Base-by-base conservation (phyloP, 306 rosid genomes). In the Dalbergia cochinchinensis region DNA sequence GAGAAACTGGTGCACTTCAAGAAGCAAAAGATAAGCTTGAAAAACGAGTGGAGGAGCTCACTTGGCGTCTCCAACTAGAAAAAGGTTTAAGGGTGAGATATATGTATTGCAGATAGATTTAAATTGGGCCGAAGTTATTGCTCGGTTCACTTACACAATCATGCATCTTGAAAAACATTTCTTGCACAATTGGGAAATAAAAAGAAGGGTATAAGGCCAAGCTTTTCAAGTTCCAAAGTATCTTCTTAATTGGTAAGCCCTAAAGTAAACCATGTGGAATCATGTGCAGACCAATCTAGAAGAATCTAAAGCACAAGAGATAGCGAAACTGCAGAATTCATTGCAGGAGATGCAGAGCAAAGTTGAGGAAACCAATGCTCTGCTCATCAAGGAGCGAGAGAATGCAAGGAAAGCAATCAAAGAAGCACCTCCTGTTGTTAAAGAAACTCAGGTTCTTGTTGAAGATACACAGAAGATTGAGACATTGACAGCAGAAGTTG, bases 21-120 rank as follows among this genome's bases (percentile, higher is more conserved):
- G 97, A 93, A 83, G 97, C 96, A 79, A 93, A 93, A 81, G 91
- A 90, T 88, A 90, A 88, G 83, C 89, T 93, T 71, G 94, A 90
- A 87, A 93, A 93, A 80, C 87, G 82, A 39, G 94, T 91, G 65
- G 97, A 93, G 91, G 97, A 93, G 73, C 92, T 93, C 78, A 88
- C 89, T 75, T 91, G 92, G 97, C 93, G 94, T 72, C 83, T 93
- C 57, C 96, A 93, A 77, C 82, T 91, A 79, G 97, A 93, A 83
- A 93, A 88, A 80, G 87, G 94, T 65, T 87, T 93, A 77, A 89
- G 92, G 90, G 97, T 93, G 89, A 90, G 83, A 74, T 62, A 54
- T 66, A 54, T 80, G 39, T 69, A 62, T 77, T 75, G 57, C 34
- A 37, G 67, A 78, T 68, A 11, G 34, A 71, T 53, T 59, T 62